phyloP scores from a whole-genome alignment of 345 rosid species.

The Boechera divaricarpa region DNA sequence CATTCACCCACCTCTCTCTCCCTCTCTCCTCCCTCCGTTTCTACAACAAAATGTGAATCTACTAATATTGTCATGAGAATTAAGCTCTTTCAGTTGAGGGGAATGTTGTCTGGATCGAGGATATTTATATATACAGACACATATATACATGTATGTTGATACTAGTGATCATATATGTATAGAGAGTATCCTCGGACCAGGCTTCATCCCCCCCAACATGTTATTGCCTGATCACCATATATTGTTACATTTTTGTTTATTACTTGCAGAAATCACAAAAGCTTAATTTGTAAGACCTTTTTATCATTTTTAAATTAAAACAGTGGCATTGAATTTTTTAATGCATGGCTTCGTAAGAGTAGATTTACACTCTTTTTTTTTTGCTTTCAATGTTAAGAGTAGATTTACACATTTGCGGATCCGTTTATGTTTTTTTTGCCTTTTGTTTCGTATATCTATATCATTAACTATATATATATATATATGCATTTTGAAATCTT shows the following conservation, averaged over 20 bases:
- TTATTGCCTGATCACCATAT: constrained; percentile 34
- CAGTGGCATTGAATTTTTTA: background rate
- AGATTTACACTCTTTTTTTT: background rate
- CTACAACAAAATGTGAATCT: constrained; percentile 41
- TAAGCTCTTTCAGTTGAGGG: constrained; percentile 61
- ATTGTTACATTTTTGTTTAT: background rate
- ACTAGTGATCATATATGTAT: constrained; percentile 5
- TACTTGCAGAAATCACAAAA: background rate
- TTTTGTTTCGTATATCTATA: background rate
- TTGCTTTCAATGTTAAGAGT: background rate
- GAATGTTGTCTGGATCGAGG: constrained; percentile 72
- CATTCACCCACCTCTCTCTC: constrained; percentile 32
- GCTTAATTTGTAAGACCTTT: background rate
- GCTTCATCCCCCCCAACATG: constrained; percentile 83
- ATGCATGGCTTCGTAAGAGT: constrained; percentile 26
- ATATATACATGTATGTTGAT: constrained; percentile 8
- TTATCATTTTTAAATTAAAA: background rate
- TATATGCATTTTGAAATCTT: background rate
- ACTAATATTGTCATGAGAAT: constrained; percentile 31
- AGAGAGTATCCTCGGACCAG: constrained; percentile 71
- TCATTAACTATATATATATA: background rate
- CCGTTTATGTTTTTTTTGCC: background rate
- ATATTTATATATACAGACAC: constrained; percentile 12
- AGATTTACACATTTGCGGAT: constrained; percentile 3
- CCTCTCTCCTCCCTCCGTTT: constrained; percentile 41